Conservation (phyloP, 306 rosid species). For the Benincasa hispida region DNA sequence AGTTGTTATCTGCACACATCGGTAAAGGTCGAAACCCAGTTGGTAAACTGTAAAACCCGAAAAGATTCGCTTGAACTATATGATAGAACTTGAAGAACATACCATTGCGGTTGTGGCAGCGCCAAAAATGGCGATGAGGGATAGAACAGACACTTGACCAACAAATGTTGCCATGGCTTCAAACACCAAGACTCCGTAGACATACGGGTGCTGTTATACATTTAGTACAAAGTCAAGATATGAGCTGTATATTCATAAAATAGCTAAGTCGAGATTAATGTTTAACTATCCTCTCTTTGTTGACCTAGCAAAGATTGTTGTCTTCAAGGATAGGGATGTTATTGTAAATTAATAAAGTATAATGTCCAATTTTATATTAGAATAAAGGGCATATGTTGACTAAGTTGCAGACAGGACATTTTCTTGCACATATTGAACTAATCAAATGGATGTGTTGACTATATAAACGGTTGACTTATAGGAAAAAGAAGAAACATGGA, state of each 20-base stretch:
- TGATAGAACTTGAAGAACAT: not conserved
- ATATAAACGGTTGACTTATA: not conserved
- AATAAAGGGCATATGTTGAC: not conserved
- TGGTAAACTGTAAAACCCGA: not conserved
- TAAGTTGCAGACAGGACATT: not conserved
- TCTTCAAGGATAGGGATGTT: not conserved
- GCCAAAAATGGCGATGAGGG: constrained; percentile 42
- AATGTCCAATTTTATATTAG: not conserved
- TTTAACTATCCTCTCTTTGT: not conserved
- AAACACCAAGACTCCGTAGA: constrained; percentile 41
- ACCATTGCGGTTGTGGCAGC: constrained; percentile 60
- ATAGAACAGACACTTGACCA: constrained; percentile 48
- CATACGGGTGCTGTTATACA: constrained; percentile 40
- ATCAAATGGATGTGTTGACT: not conserved
- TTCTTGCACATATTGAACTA: not conserved
- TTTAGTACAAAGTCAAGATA: not conserved
- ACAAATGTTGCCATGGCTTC: constrained; percentile 48
- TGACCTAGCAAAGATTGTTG: not conserved
- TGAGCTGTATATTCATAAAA: not conserved
- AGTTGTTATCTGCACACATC: constrained; percentile 34
- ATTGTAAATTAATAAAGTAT: not conserved
- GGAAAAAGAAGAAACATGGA: not conserved
- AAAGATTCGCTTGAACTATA: not conserved
- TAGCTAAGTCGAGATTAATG: not conserved
- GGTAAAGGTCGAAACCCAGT: not conserved